Conservation (phyloP, 345 rosid genomes). For the Hibiscus trionum region DNA sequence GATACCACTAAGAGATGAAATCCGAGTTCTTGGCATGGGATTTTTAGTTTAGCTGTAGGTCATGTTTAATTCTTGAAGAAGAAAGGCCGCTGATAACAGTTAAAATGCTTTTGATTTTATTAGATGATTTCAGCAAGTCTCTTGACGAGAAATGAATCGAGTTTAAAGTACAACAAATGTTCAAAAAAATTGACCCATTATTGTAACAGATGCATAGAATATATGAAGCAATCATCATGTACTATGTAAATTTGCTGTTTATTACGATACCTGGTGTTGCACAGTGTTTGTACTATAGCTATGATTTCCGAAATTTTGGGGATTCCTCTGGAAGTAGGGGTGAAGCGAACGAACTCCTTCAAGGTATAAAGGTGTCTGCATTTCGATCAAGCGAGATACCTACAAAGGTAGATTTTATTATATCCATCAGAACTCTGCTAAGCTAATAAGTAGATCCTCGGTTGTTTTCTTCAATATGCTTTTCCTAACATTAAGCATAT, state of each 20-base stretch:
- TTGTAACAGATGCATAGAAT: background rate
- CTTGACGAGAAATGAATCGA: background rate
- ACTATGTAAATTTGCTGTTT: background rate
- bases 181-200: constrained; percentile 1
- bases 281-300: background rate
- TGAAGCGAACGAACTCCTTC: constrained; percentile 62
- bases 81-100: background rate
- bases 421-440: background rate
- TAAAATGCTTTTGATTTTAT: background rate
- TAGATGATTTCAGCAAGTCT: background rate
- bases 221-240: background rate
- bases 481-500: background rate
- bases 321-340: constrained; percentile 50
- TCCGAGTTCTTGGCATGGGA: background rate
- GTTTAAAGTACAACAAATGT: background rate
- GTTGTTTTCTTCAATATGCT: background rate
- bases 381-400: constrained; percentile 83
- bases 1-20: background rate
- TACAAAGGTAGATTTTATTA: constrained; percentile 24
- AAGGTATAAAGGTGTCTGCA: constrained; percentile 78
- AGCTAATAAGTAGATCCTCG: background rate
- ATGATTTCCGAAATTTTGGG: constrained; percentile 11
- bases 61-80: background rate
- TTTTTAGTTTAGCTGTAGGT: background rate
- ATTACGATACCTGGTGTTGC: constrained; percentile 4